Evolutionary conservation across 2,329 filamentous ascomycete species (phyloP).

Genomic region (Cordyceps javanica): DNA sequence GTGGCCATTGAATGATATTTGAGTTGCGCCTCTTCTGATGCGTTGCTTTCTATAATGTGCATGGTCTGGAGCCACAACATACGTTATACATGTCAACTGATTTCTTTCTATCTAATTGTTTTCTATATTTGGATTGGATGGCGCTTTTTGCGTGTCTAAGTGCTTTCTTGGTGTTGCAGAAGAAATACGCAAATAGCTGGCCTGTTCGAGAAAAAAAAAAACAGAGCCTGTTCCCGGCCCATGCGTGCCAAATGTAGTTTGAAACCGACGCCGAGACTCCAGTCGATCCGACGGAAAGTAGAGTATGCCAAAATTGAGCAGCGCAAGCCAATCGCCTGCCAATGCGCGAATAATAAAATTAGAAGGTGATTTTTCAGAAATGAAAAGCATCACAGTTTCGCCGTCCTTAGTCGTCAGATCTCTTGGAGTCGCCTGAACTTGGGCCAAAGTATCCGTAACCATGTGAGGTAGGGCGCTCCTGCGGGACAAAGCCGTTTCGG

Average conservation of each 20-base stretch:
- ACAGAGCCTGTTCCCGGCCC: not conserved
- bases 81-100: not conserved
- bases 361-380: not conserved
- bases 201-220: not conserved
- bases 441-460: constrained; percentile 40
- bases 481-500: constrained; percentile 1
- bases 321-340: constrained; percentile 4
- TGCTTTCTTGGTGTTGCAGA: not conserved
- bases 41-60: not conserved
- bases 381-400: constrained; percentile 2
- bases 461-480: constrained; percentile 22
- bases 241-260: not conserved
- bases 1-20: not conserved
- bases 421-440: constrained; percentile 45
- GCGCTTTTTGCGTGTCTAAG: not conserved
- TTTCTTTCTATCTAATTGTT: constrained; percentile 5
- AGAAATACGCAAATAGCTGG: not conserved
- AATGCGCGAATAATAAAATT: not conserved
- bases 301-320: not conserved
- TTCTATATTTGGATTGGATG: constrained; percentile 1
- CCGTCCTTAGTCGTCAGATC: constrained; percentile 40
- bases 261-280: not conserved
- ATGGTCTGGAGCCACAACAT: not conserved
- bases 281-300: not conserved
- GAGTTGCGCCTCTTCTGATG: not conserved